A percentile compares a stretch with the other conserved stretches of the same genome.
Evolutionary conservation across 2,329 filamentous ascomycete species (phyloP).

Genomic region (Fonsecaea nubica): DNA sequence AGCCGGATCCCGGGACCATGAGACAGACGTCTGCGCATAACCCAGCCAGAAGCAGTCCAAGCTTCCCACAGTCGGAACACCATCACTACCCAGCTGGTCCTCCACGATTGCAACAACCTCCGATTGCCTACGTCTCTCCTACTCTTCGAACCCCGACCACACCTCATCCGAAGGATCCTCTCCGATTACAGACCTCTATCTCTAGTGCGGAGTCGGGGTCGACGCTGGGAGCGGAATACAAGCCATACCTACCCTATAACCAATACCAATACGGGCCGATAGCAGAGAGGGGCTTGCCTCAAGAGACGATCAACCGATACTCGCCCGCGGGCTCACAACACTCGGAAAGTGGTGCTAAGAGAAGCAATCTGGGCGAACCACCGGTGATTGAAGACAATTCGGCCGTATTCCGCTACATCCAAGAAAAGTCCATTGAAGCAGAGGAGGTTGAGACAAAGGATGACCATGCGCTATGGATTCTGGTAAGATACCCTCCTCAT

Average conservation of each 20-base stretch:
- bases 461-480: slow-evolving; percentile 54
- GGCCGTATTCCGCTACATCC: slow-evolving; percentile 35
- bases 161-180: slow-evolving; percentile 24
- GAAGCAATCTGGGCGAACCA: slow-evolving; percentile 20
- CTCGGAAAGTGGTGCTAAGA: slow-evolving; percentile 10
- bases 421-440: slow-evolving; percentile 34
- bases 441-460: slow-evolving; percentile 41
- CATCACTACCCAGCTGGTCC: slow-evolving; percentile 17
- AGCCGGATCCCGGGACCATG: slow-evolving; percentile 28
- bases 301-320: slow-evolving; percentile 21
- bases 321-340: slow-evolving; percentile 25
- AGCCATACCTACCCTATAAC: slow-evolving; percentile 28
- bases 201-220: slow-evolving; percentile 39
- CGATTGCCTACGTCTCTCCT: slow-evolving; percentile 27
- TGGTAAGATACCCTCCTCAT: slow-evolving; percentile 42
- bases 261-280: slow-evolving; percentile 31
- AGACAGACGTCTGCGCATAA: slow-evolving; percentile 30
- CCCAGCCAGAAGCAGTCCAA: slow-evolving; percentile 12
- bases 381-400: slow-evolving; percentile 35
- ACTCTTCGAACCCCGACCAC: slow-evolving; percentile 11
- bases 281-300: slow-evolving; percentile 23
- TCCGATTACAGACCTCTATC: slow-evolving; percentile 34
- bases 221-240: slow-evolving; percentile 32
- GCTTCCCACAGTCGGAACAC: slow-evolving; percentile 16
- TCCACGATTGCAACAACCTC: slow-evolving; percentile 18